Base-by-base conservation (phyloP, 2,329 filamentous ascomycete genomes). In the Neofusicoccum cordaticola region DNA sequence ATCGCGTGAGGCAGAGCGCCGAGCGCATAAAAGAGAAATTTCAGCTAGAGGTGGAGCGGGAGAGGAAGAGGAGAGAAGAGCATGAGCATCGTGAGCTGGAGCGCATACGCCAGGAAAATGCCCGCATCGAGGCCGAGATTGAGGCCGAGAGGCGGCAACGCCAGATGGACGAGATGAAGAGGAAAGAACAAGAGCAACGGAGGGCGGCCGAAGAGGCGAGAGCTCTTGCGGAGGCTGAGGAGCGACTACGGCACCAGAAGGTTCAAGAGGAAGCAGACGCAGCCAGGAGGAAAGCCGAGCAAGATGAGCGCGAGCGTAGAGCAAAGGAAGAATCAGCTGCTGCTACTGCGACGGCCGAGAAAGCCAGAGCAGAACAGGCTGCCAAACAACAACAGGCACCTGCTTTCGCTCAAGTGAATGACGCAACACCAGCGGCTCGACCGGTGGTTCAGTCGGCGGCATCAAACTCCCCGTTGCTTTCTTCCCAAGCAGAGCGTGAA, bases 1-100 rank as follows among this genome's bases (percentile, higher is more conserved):
- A 90, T 42, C 83, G 85, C 34, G 84, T 94, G 11, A 83, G 82
- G 51, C 77, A 81, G 61, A 80, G 82, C 57, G 86, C 86, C 3
- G 81, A 86, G 70, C 79, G 82, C 19, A 83, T 81, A 17, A 70
- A 85, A n/a, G 77, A 83, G 45, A 77, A 80, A n/a, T 76, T 85
- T 65, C 73, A 78, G 19, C 68, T 81, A 7, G 77, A 83, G 72
- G 71, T 78, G 44, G 74, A 79, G 66, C 71, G 73, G 31, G 71
- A 75, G 65, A 69, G 72, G 12, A 66, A 70, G 34, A 69, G 72
- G 62, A 71, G 71, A 31, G 75, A 76, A 34, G 75, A 77, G 19
- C 73, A 73, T 12, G 74, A 79, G 66, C 71, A 71, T 61, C 68
- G 70, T n/a, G 75, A 74, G 27, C 67, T 79, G 56, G 78, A 81